Evolutionary conservation across 495 filamentous ascomycete species (phyloP).

Genomic region (Talaromyces trachyspermus): DNA sequence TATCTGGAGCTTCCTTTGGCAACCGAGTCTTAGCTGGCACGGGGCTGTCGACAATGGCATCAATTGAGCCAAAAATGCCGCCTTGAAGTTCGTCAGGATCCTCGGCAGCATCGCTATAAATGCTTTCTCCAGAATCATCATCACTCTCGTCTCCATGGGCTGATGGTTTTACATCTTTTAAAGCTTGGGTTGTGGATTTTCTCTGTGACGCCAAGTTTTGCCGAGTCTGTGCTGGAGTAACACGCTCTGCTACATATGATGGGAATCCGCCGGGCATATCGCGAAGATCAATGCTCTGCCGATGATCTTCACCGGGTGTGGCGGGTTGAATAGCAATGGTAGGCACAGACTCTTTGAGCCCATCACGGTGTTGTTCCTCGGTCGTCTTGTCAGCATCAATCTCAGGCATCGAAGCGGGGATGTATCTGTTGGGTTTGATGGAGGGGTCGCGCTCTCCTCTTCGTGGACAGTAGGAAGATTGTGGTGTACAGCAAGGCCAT

Average conservation of each 20-base stretch:
- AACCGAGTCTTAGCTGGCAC: constrained; percentile 1
- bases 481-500: not conserved
- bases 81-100: constrained; percentile 61
- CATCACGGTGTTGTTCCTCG: not conserved
- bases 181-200: not conserved
- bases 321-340: constrained; percentile 40
- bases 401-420: constrained; percentile 52
- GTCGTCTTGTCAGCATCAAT: constrained; percentile 42
- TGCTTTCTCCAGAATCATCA: constrained; percentile 53
- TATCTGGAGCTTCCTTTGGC: constrained; percentile 7
- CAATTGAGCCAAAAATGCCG: constrained; percentile 72
- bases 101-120: constrained; percentile 87
- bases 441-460: constrained; percentile 25
- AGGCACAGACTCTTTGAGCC: constrained; percentile 23
- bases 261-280: constrained; percentile 33
- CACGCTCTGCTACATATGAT: constrained; percentile 3
- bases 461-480: constrained; percentile 24
- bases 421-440: constrained; percentile 37
- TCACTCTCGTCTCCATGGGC: constrained; percentile 21
- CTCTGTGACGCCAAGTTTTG: no score
- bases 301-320: constrained; percentile 35
- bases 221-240: not conserved
- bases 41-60: constrained; percentile 71
- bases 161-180: not conserved
- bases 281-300: constrained; percentile 28